These are phyloP conservation scores for Pseudocercospora crystallina DNA, from an alignment of 2,329 filamentous ascomycete species.

Conservation along the genomic window DNA sequence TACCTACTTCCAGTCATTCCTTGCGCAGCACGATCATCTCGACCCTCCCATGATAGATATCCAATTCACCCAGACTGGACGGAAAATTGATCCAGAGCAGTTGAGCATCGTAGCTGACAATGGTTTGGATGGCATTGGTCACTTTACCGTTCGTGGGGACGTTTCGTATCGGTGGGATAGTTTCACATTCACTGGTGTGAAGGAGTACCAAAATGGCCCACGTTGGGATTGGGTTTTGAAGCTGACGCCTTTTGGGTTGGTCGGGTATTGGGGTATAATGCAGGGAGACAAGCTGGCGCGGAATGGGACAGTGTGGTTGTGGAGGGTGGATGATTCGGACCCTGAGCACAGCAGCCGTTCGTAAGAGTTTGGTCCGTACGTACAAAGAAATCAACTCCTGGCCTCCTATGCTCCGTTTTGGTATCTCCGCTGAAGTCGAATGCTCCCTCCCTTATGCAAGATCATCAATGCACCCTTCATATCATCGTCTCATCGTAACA, in stretches of 20 bases:
- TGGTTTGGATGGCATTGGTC: conserved; percentile 12
- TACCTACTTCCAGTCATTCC: conserved; percentile 7
- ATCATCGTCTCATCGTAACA: neutral
- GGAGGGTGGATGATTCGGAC: conserved; percentile 3
- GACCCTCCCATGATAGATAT: conserved; percentile 16
- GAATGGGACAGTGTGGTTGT: conserved; percentile 12
- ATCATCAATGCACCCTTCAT: neutral
- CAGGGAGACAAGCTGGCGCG: neutral
- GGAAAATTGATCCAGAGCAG: neutral
- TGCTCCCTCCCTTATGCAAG: too few relatives aligned
- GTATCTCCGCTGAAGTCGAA: too few relatives aligned
- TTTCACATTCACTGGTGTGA: conserved; percentile 6
- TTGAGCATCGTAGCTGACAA: neutral
- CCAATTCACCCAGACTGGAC: neutral
- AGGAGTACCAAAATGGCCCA: conserved; percentile 6
- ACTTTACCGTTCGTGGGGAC: conserved; percentile 4
- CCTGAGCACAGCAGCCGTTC: too few relatives aligned
- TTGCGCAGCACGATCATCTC: neutral
- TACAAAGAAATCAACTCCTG: too few relatives aligned
- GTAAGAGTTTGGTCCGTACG: too few relatives aligned
- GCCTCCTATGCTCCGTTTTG: too few relatives aligned
- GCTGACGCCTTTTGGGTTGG: conserved; percentile 13
- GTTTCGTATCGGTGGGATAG: neutral
- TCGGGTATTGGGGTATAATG: conserved; percentile 13
- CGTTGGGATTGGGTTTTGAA: conserved; percentile 12